Base-by-base conservation (phyloP, 352 stramenopile species). In the Phytophthora foliorum region DNA sequence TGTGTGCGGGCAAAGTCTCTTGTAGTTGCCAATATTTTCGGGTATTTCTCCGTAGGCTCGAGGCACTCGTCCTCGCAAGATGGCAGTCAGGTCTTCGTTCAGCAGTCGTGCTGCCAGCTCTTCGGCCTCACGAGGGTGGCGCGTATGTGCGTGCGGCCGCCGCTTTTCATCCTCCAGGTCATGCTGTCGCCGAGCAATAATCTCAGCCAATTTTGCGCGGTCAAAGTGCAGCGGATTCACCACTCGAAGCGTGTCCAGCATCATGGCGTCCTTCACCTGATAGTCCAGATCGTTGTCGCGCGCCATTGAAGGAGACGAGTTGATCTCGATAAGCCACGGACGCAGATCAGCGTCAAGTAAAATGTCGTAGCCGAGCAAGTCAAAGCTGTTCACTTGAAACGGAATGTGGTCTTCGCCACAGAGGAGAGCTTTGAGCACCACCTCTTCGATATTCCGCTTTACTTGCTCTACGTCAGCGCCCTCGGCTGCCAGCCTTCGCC, bases 291-390 rank as follows among this genome's bases (percentile, higher is more conserved):
- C 59, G 39, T 94, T 90, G 41, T 98, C 92, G 19, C 91, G 80
- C 17, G 80, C 89, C 79, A 99, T 91, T 10, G 90, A 98, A 22
- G 97, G 97, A 56, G 89, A 98, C 48, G 92, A 91, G 70, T 99
- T 99, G 57, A 99, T 97, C 76, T 99, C 97, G 38, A 99, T 96
- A 6, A 99, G 85, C 94, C 95, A 98, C 32, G 94, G 93, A 8
- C 89, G 90, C 36, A 97, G 85, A 11, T 89, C 63, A 9, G 84
- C 67, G 72, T 99, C 96, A 25, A 99, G 70, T 17, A 99, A 78
- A 24, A 99, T 90, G 72, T 99, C 96, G 76, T 98, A 99, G 7
- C 97, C 97, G 55, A 97, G 97, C 27, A 99, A 57, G 67, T 99
- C 96, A 67, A 99, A 99, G 34, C 83, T 95, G 62, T 96, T 98